These are phyloP conservation scores for Fusarium nanum DNA, from an alignment of 2,329 filamentous ascomycete species.

Conservation along the genomic window DNA sequence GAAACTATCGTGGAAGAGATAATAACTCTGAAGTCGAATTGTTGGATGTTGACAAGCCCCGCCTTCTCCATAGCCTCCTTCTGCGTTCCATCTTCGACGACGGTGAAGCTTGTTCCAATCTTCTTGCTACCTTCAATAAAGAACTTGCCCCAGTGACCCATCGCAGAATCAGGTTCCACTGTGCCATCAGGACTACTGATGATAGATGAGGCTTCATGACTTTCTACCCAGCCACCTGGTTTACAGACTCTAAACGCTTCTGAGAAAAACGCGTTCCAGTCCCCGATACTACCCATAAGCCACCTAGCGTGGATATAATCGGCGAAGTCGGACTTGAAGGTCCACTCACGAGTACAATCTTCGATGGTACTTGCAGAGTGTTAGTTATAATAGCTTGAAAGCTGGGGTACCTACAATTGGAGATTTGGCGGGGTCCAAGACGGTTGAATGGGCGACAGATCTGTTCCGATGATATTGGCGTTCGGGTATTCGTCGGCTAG, in stretches of 20 bases:
- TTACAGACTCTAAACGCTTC: conserved; percentile 64
- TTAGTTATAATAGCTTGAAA: not conserved
- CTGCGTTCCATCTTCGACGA: conserved; percentile 38
- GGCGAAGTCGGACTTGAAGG: conserved; percentile 52
- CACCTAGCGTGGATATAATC: conserved; percentile 71
- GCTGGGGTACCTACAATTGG: conserved; percentile 47
- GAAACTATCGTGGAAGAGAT: fast-evolving
- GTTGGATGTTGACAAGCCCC: conserved; percentile 41
- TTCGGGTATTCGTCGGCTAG: conserved; percentile 57
- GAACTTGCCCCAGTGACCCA: conserved; percentile 47
- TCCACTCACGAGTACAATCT: conserved; percentile 50
- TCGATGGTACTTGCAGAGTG: conserved; percentile 33
- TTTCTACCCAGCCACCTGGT: conserved; percentile 62
- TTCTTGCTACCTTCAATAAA: conserved; percentile 49
- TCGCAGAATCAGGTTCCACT: conserved; percentile 42
- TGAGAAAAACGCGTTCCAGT: conserved; percentile 66
- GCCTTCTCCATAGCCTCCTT: conserved; percentile 36
- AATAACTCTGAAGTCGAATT: conserved; percentile 39
- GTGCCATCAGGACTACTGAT: conserved; percentile 48
- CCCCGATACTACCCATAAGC: conserved; percentile 65
- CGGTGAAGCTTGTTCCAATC: conserved; percentile 47
- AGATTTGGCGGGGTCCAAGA: conserved; percentile 57
- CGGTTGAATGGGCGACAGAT: conserved; percentile 57
- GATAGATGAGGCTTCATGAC: conserved; percentile 46
- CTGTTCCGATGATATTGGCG: conserved; percentile 61